Evolutionary conservation across 2,329 filamentous ascomycete species (phyloP).

Genomic region (Blastomyces percursus): DNA sequence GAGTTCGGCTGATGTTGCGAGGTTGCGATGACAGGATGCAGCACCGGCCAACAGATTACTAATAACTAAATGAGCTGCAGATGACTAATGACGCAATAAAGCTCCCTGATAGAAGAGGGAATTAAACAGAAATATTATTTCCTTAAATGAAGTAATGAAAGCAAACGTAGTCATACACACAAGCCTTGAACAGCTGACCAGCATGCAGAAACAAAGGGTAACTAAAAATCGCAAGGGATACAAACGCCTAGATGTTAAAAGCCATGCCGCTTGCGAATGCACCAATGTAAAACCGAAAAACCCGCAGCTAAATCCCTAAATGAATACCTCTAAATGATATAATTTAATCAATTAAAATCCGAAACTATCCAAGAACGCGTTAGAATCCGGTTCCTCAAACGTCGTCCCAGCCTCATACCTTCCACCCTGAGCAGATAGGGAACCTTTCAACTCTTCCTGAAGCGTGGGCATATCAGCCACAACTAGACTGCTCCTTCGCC

Average conservation of each 20-base stretch:
- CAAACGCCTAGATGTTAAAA: background rate
- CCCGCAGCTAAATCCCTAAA: background rate
- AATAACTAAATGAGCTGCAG: background rate
- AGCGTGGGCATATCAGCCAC: constrained; percentile 53
- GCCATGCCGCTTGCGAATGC: background rate
- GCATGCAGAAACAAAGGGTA: background rate
- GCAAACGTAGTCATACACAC: background rate
- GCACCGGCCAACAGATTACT: background rate
- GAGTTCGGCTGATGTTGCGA: background rate
- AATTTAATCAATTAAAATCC: constrained; percentile 52
- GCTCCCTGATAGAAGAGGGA: no score
- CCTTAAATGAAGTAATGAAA: background rate
- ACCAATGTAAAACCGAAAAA: background rate
- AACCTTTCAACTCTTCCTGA: constrained; percentile 30
- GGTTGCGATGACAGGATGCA: background rate
- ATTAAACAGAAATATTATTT: background rate
- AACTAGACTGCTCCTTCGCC: constrained; percentile 63
- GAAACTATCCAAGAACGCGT: constrained; percentile 81
- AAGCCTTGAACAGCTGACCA: background rate
- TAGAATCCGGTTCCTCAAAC: constrained; percentile 88
- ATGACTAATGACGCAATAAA: background rate
- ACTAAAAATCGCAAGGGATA: background rate
- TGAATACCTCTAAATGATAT: background rate
- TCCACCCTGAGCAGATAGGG: constrained; percentile 24
- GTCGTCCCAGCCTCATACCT: constrained; percentile 57